These are phyloP conservation scores for Irpex lacteus DNA, from an alignment of 1,284 basidiomycete species.

Conservation along the genomic window DNA sequence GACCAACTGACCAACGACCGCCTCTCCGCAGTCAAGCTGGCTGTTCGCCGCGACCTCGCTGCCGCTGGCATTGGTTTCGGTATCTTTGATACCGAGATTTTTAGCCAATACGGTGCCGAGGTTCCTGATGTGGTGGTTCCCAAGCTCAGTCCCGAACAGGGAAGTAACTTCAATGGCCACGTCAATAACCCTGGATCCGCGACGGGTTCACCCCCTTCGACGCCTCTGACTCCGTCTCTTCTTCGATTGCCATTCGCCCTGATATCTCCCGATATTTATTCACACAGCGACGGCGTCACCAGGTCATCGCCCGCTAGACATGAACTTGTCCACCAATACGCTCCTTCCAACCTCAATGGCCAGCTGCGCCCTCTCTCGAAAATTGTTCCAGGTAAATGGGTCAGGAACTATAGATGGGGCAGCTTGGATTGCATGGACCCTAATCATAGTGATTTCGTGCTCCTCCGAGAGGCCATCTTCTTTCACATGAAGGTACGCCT, in stretches of 20 bases:
- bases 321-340: conserved; percentile 69
- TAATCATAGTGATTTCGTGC: conserved; percentile 73
- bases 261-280: conserved; percentile 76
- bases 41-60: conserved; percentile 73
- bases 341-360: conserved; percentile 45
- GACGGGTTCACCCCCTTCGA: conserved; percentile 56
- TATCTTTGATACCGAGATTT: conserved; percentile 71
- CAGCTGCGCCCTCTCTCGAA: conserved; percentile 37
- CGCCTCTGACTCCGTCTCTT: conserved; percentile 54
- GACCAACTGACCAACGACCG: conserved; percentile 91
- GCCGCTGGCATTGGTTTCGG: conserved; percentile 81
- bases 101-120: conserved; percentile 43
- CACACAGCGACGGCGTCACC: conserved; percentile 73
- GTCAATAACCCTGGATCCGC: conserved; percentile 45
- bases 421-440: conserved; percentile 73
- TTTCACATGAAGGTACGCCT: conserved; percentile 75
- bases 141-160: conserved; percentile 36
- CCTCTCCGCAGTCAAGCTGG: conserved; percentile 71
- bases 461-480: conserved; percentile 71
- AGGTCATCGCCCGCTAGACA: conserved; percentile 53
- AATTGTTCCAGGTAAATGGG: conserved; percentile 56
- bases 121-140: conserved; percentile 37
- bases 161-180: conserved; percentile 47
- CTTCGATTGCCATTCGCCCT: conserved; percentile 73
- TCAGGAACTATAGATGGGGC: conserved; percentile 76